Percentiles rank a stretch among this genome's conserved stretches.
Conservation (phyloP, 1,139 yeast species). For the Saccharomyces pastorianus region DNA sequence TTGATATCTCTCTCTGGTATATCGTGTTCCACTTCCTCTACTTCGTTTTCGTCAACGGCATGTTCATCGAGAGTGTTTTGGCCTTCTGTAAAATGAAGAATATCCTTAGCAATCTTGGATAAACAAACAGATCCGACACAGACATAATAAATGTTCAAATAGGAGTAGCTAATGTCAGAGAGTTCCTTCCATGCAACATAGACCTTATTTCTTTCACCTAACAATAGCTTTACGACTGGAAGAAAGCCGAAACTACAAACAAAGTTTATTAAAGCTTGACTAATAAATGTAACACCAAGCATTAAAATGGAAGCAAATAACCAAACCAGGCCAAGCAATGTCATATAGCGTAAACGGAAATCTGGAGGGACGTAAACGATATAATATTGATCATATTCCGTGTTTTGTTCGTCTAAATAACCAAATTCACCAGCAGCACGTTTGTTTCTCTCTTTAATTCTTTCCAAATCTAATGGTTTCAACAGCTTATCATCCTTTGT, state of each 20-base stretch:
- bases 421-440: slow-evolving; percentile 40
- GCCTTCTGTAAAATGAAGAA: background rate
- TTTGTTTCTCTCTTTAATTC: slow-evolving; percentile 30
- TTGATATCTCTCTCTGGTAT: background rate
- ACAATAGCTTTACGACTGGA: background rate
- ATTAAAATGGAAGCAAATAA: slow-evolving; percentile 51
- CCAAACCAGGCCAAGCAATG: slow-evolving; percentile 59
- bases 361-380: slow-evolving; percentile 84
- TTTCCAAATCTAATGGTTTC: slow-evolving; percentile 36
- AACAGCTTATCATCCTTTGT: slow-evolving; percentile 68
- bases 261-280: background rate
- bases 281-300: slow-evolving; percentile 25
- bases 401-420: slow-evolving; percentile 44
- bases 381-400: slow-evolving; percentile 51
- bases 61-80: background rate
- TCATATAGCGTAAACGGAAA: slow-evolving; percentile 53
- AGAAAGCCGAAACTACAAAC: background rate
- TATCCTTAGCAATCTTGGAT: slow-evolving; percentile 6
- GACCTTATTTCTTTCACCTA: background rate
- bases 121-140: slow-evolving; percentile 21
- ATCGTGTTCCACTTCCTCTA: background rate
- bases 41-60: background rate
- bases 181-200: slow-evolving; percentile 1
- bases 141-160: slow-evolving; percentile 18
- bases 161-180: slow-evolving; percentile 9